Evolutionary conservation across 2,329 filamentous ascomycete species (phyloP).

Genomic region (Parafenestella ontariensis): DNA sequence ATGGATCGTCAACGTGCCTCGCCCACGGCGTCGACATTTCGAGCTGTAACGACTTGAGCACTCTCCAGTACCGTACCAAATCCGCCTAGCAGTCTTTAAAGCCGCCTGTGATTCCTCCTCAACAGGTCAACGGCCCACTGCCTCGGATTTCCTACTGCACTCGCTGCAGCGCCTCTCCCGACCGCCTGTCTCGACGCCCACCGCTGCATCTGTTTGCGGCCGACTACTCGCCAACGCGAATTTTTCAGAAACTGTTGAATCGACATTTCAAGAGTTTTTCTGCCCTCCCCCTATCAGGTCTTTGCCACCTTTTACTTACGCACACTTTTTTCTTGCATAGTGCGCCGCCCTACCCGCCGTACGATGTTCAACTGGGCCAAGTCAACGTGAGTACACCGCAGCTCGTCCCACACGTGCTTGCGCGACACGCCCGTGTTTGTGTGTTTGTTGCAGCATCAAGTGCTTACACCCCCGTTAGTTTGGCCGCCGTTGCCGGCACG

Average conservation of each 20-base stretch:
- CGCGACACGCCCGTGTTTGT: slow-evolving; percentile 14
- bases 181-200: slow-evolving; percentile 14
- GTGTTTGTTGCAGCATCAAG: slow-evolving; percentile 1
- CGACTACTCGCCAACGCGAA: slow-evolving; percentile 27
- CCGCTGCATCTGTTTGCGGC: slow-evolving; percentile 29
- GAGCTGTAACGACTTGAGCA: too few species aligned
- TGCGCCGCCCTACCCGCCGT: slow-evolving; percentile 35
- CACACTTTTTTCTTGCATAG: slow-evolving; percentile 36
- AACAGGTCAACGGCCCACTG: neutral
- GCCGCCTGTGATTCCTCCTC: too few species aligned
- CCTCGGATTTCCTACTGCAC: slow-evolving; percentile 1
- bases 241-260: slow-evolving; percentile 36
- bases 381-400: slow-evolving; percentile 71
- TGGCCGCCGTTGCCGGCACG: slow-evolving; percentile 85
- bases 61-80: too few species aligned
- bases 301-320: slow-evolving; percentile 35
- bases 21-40: neutral
- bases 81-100: too few species aligned
- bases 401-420: slow-evolving; percentile 22
- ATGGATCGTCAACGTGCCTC: neutral
- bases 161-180: slow-evolving; percentile 17
- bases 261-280: slow-evolving; percentile 39
- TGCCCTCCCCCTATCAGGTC: slow-evolving; percentile 30
- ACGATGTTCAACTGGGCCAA: slow-evolving; percentile 98
- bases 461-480: slow-evolving; percentile 49